Evolutionary conservation across 2,329 filamentous ascomycete genomes (phyloP).

Genomic region (Pezicula carpinea): DNA sequence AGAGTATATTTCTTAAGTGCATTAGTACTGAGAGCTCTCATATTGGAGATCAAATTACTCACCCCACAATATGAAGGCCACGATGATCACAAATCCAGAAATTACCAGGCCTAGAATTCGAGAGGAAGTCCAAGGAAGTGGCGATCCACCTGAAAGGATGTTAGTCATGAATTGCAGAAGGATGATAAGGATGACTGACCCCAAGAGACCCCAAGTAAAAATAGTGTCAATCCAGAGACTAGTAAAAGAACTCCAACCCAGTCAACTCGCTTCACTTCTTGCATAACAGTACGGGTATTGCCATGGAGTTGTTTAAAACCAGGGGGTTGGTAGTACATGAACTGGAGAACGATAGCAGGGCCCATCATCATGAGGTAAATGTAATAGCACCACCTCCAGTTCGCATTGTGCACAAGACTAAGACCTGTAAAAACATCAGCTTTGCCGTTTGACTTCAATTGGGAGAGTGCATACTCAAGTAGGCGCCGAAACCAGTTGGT

Average conservation of each 20-base stretch:
- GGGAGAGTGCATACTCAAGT: constrained; percentile 19
- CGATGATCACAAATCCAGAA: constrained; percentile 15
- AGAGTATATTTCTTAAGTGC: constrained; percentile 8
- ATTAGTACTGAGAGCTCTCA: too few species aligned
- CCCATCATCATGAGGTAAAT: constrained; percentile 35
- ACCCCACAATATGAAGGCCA: constrained; percentile 21
- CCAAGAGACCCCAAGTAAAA: constrained; percentile 27
- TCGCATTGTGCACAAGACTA: constrained; percentile 27
- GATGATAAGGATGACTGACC: constrained; percentile 18
- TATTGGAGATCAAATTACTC: too few species aligned
- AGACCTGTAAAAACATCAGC: too few species aligned
- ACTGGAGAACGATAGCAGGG: constrained; percentile 30
- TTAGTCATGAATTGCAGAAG: too few species aligned
- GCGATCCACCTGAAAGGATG: too few species aligned
- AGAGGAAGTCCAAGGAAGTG: constrained; percentile 11
- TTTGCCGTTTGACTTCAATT: too few species aligned
- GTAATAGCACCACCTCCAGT: constrained; percentile 33
- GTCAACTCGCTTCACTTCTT: constrained; percentile 29
- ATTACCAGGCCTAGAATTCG: constrained; percentile 24
- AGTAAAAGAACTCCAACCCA: constrained; percentile 25
- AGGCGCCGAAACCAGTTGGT: constrained; percentile 2
- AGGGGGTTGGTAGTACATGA: constrained; percentile 37
- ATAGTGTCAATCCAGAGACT: constrained; percentile 21
- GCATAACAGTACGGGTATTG: background rate
- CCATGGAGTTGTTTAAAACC: constrained; percentile 1